Evolutionary conservation across 495 filamentous ascomycete species (phyloP), one percentile per base, ranked within the genome.

Genomic region (Annulohypoxylon nitens): DNA sequence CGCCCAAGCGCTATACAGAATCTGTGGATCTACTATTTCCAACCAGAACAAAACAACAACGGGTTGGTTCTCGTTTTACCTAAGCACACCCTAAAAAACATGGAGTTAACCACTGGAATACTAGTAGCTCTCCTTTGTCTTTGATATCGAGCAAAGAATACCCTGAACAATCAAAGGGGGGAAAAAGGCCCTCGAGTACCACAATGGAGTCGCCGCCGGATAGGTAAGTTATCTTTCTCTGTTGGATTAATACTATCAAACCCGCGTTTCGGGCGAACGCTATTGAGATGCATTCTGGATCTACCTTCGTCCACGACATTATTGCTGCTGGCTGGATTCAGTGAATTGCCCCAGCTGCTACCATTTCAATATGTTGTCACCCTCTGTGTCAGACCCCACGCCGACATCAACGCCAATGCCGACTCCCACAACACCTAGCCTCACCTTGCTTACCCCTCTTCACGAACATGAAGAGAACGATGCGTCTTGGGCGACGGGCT

Each of bases 131-230:
- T 25, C 47, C 76, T 76, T 78, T 78, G 76, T 78, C 47, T 48
- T 71, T 65, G 45, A 64, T 50, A 53, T 55, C 51, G 25, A 70
- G 67, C 30, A 39, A 62, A 51, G 60, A 47, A 43, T 26, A 39
- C 39, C 26, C 12, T 11, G 39, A 55, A 36, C 45, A 34, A 66
- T 45, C 53, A 58, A 68, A 60, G 14, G 23, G 60, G 14, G 18
- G 39, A 45, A 26, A 48, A 45, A 62, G 47, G 20, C 60, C 20
- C 4, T 30, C 36, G 14, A 16, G 18, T 48, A 58, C 26, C 62
- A 78, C 71, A 73, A 78, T 78, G 76, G 76, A 78, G 39, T 75
- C 71, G 39, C 65, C 65, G 36, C 76, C 71, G 66, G 68, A 78
- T 67, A 68, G 76, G 76, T 76, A 75, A 76, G 76, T 54, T 41